phyloP scores from a whole-genome alignment of 83 land plant genomes.

The Picea engelmannii region DNA sequence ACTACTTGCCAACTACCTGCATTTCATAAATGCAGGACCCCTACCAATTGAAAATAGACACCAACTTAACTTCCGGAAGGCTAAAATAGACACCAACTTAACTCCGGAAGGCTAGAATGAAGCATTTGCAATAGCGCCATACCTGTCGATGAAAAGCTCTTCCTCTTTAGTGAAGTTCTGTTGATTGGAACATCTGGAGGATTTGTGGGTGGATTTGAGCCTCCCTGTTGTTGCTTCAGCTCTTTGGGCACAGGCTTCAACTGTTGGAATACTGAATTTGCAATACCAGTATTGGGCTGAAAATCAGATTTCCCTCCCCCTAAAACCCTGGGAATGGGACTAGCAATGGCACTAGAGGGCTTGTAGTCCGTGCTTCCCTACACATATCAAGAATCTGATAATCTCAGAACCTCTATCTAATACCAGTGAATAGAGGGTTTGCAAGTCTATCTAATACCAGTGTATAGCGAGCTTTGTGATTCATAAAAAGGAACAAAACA shows the following conservation, averaged over 20 bases:
- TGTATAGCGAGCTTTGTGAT: too few relatives aligned
- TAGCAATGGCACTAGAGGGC: too few relatives aligned
- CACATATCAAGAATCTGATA: background rate
- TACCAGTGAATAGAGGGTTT: background rate
- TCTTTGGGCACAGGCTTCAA: background rate
- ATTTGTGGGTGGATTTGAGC: background rate
- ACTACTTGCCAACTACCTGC: too few relatives aligned
- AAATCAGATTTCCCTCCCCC: background rate
- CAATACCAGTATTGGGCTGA: background rate
- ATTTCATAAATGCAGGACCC: too few relatives aligned
- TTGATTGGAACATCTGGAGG: background rate
- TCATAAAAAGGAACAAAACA: too few relatives aligned
- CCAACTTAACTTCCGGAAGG: too few relatives aligned
- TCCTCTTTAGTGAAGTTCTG: slow-evolving; percentile 3
- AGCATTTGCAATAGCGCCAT: background rate
- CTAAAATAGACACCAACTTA: too few relatives aligned
- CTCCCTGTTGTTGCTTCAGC: background rate
- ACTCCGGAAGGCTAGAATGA: too few relatives aligned
- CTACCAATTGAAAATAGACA: too few relatives aligned
- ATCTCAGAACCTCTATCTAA: background rate
- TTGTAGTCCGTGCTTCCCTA: background rate
- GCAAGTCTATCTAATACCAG: too few relatives aligned
- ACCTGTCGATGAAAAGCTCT: background rate
- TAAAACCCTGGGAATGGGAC: background rate
- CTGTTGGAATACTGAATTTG: background rate